These are phyloP conservation scores for Chlamydomonas urium DNA, from an alignment of 139 green algal species.

Conservation along the genomic window DNA sequence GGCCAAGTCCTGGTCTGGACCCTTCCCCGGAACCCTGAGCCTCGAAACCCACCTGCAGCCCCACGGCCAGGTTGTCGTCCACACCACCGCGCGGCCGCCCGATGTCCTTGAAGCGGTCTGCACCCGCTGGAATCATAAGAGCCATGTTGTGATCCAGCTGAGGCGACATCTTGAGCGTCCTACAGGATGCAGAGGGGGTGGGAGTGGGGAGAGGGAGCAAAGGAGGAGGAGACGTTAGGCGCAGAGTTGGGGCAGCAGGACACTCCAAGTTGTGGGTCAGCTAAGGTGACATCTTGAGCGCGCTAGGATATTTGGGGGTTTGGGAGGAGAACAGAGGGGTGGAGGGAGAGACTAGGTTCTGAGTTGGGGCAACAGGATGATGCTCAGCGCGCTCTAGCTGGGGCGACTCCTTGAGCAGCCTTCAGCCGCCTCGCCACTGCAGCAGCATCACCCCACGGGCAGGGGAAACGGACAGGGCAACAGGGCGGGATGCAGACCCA, in stretches of 20 bases:
- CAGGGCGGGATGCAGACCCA: no score
- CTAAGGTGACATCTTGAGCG: slow-evolving; percentile 4
- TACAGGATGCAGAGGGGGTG: not conserved
- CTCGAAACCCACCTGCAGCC: slow-evolving; percentile 1
- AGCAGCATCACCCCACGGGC: no score
- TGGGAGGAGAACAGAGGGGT: not conserved
- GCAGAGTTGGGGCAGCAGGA: no score
- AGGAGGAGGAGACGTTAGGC: not conserved
- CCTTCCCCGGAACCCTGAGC: no score
- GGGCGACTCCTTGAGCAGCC: no score
- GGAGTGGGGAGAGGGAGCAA: not conserved
- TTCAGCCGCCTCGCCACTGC: no score
- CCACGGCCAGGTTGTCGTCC: slow-evolving; percentile 26
- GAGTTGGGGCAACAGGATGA: no score
- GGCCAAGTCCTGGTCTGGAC: no score
- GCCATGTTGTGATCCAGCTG: slow-evolving; percentile 36
- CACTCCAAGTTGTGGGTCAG: slow-evolving; percentile 36
- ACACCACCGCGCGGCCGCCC: slow-evolving; percentile 36
- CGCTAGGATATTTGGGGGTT: not conserved
- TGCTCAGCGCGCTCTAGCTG: slow-evolving; percentile 34
- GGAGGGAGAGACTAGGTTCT: no score
- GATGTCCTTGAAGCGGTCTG: slow-evolving; percentile 49
- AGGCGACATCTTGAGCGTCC: slow-evolving; percentile 1
- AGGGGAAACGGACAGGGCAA: no score
- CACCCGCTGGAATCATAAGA: slow-evolving; percentile 45